Conservation (phyloP, 148 eudicot genomes). For the Polygonum maritimum region DNA sequence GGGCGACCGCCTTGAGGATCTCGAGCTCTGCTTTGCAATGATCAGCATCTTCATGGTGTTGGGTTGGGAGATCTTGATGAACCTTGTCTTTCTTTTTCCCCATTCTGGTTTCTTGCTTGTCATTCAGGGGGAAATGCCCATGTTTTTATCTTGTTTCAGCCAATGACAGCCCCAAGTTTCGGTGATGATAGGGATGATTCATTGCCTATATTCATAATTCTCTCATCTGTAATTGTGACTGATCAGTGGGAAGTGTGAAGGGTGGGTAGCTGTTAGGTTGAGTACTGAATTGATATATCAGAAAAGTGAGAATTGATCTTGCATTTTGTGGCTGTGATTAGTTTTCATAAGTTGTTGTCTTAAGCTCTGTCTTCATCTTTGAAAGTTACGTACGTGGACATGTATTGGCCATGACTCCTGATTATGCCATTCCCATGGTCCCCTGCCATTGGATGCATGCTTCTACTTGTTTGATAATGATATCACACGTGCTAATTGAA, state of each 20-base stretch:
- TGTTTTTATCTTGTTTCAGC: slow-evolving; percentile 4
- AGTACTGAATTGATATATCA: not conserved
- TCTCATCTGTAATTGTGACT: not conserved
- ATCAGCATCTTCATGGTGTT: not conserved
- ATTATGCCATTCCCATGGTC: not conserved
- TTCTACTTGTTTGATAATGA: not conserved
- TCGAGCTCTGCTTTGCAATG: slow-evolving; percentile 29
- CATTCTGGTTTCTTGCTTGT: not conserved
- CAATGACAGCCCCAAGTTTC: not conserved
- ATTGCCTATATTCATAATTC: slow-evolving; percentile 1
- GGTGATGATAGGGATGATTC: slow-evolving; percentile 1
- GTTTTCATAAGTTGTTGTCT: not conserved
- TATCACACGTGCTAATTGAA: not conserved
- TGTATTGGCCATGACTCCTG: slow-evolving; percentile 3
- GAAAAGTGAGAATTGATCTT: not conserved
- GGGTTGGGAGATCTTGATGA: not conserved
- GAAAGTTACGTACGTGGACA: not conserved
- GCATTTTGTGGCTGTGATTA: not conserved
- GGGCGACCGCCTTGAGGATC: slow-evolving; percentile 80
- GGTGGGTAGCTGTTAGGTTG: not conserved
- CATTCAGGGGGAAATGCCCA: not conserved
- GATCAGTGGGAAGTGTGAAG: not conserved
- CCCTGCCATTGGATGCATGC: not conserved
- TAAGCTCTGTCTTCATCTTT: not conserved
- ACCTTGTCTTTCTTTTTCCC: not conserved